Base-by-base conservation (phyloP, 257 asterid genomes). In the Penstemon newberryi region DNA sequence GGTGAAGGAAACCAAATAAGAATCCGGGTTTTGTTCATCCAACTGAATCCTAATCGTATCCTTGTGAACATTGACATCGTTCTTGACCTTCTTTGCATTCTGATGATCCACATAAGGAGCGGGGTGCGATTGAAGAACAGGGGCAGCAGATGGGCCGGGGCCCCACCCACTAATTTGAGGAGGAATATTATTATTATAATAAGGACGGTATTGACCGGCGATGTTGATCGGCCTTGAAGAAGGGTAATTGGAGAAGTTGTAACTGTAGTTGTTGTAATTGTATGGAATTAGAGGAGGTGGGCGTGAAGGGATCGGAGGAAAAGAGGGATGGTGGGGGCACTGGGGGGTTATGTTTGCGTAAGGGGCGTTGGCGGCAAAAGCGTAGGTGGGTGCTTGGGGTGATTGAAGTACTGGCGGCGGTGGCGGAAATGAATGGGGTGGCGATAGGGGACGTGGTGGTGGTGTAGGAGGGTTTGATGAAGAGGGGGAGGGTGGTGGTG, bases 51-150 rank as follows among this genome's bases (percentile, higher is more conserved):
- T 80, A 42, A 92, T 81, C 1, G 95, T 90, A 61, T 88, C 97
- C 67, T 86, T 90, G 56, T 91, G 96, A 70, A 92, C 85, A 77
- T 92, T 92, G 50, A 92, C 90, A 71, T 90, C 92, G 73, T 89
- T 91, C 85, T 84, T 86, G 47, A 91, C 76, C 94, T 87, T 89
- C 80, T 87, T 91, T 1, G 96, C 88, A 62, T 78, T 82, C 74
- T 85, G 91, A 53, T 91, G 97, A 75, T 87, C 96, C 36, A 87
- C 96, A 37, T 91, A 89, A 0, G 95, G 98, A 37, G 83, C 96
- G 0, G 70, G 82, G 60, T 81, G 87, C 6, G 73, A 74, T 37
- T 46, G 75, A 18, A 81, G 84, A 7, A 46, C 75, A 15, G 77
- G 86, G 3, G 80, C 68, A 5, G 57, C 53, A 6, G 83, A 52